phyloP scores from a whole-genome alignment of 2,329 filamentous ascomycete genomes.

The Penicillium oxalicum region DNA sequence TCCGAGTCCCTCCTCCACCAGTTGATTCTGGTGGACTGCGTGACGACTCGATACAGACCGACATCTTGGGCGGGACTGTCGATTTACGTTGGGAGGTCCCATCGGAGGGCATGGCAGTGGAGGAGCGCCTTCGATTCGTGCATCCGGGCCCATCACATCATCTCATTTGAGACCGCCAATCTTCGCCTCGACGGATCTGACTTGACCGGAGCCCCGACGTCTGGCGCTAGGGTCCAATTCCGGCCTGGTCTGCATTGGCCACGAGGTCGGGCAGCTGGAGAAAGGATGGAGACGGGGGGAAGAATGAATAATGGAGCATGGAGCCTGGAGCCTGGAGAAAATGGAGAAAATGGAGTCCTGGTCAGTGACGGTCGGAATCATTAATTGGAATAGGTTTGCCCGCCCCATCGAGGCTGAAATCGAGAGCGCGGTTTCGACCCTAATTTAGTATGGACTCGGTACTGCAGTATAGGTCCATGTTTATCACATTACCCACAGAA shows the following conservation, averaged over 20 bases:
- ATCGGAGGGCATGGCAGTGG: neutral
- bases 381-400: neutral
- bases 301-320: too few species aligned
- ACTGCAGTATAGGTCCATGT: too few species aligned
- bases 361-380: neutral
- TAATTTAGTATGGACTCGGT: neutral
- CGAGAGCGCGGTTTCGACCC: neutral
- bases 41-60: too few species aligned
- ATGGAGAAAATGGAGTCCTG: too few species aligned
- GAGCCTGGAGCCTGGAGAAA: too few species aligned
- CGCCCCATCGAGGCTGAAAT: slow-evolving; percentile 5
- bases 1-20: too few species aligned
- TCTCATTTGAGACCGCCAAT: neutral
- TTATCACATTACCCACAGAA: neutral
- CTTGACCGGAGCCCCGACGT: neutral
- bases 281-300: too few species aligned
- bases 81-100: too few species aligned
- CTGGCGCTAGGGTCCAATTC: neutral
- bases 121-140: neutral
- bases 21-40: too few species aligned
- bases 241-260: neutral
- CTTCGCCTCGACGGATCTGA: neutral
- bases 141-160: neutral
- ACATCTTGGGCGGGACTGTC: too few species aligned
- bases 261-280: slow-evolving; percentile 1